phyloP scores from a whole-genome alignment of 768 basidiomycete genomes.

The Boletus subparvulus region DNA sequence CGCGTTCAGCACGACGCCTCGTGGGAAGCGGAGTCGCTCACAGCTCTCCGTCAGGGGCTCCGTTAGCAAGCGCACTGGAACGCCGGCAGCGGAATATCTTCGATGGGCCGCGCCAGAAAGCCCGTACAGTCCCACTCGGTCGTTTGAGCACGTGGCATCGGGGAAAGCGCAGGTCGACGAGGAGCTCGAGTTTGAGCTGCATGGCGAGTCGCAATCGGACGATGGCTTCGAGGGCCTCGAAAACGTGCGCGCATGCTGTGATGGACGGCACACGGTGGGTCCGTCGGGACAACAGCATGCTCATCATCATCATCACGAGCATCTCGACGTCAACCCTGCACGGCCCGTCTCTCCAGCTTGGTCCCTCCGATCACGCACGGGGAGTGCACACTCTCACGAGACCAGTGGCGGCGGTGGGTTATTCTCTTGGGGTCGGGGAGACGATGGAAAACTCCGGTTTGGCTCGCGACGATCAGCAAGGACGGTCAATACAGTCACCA shows the following conservation, averaged over 20 bases:
- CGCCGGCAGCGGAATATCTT: conserved; percentile 89
- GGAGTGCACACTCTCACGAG: conserved; percentile 73
- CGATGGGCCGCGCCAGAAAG: conserved; percentile 75
- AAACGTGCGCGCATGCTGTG: conserved; percentile 91
- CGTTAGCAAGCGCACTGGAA: conserved; percentile 82
- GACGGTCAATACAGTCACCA: conserved; percentile 33
- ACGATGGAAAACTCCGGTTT: conserved; percentile 69
- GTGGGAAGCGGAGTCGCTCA: conserved; percentile 75
- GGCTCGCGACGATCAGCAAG: conserved; percentile 64
- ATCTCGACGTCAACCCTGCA: conserved; percentile 50
- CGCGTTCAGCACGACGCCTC: conserved; percentile 73
- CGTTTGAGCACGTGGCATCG: conserved; percentile 54
- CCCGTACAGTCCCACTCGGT: conserved; percentile 72
- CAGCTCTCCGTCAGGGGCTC: conserved; percentile 73
- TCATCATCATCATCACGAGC: conserved; percentile 58
- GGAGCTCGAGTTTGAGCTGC: conserved; percentile 80
- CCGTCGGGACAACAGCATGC: conserved; percentile 52
- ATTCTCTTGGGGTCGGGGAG: conserved; percentile 66
- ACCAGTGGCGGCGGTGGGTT: conserved; percentile 48
- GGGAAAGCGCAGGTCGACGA: conserved; percentile 46
- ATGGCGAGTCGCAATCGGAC: conserved; percentile 69
- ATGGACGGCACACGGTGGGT: conserved; percentile 84
- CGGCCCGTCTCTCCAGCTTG: conserved; percentile 80
- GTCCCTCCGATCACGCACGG: conserved; percentile 80
- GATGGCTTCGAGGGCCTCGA: conserved; percentile 90